These are phyloP conservation scores for Thecamonas trahens DNA, from an alignment of 78 protist genomes.

Conservation along the genomic window DNA sequence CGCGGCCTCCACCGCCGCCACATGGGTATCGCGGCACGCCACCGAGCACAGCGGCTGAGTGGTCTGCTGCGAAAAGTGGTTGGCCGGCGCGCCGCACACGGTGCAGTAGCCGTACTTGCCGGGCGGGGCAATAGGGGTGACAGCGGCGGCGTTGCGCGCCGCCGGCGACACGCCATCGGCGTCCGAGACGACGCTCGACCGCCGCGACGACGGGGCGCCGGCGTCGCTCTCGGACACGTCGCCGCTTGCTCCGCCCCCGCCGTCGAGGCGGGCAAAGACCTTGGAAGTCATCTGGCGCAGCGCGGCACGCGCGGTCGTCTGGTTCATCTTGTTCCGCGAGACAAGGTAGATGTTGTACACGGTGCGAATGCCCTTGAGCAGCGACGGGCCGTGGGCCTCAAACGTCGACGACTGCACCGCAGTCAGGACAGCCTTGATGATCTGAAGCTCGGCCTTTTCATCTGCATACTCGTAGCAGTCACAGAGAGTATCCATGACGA, in stretches of 20 bases:
- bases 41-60: constrained; percentile 4
- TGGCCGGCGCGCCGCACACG: constrained; percentile 1
- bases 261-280: constrained; percentile 42
- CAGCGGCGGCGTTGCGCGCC: too few relatives aligned
- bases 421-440: constrained; percentile 38
- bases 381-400: constrained; percentile 46
- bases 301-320: constrained; percentile 43
- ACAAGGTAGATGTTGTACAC: constrained; percentile 39
- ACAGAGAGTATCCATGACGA: constrained; percentile 23
- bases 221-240: neutral
- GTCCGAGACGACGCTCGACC: neutral
- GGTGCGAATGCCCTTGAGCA: constrained; percentile 47
- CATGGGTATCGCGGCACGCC: neutral
- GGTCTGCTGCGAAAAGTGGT: neutral
- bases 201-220: neutral
- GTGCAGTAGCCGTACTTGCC: constrained; percentile 17
- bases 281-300: constrained; percentile 49
- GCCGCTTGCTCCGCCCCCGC: neutral
- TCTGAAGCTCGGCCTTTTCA: constrained; percentile 41
- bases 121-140: neutral
- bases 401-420: constrained; percentile 36
- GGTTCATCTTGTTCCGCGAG: constrained; percentile 4
- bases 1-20: neutral
- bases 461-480: constrained; percentile 24
- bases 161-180: too few relatives aligned